Base-by-base conservation (phyloP, 129 eudicot species). In the Gnaphalium uliginosum region DNA sequence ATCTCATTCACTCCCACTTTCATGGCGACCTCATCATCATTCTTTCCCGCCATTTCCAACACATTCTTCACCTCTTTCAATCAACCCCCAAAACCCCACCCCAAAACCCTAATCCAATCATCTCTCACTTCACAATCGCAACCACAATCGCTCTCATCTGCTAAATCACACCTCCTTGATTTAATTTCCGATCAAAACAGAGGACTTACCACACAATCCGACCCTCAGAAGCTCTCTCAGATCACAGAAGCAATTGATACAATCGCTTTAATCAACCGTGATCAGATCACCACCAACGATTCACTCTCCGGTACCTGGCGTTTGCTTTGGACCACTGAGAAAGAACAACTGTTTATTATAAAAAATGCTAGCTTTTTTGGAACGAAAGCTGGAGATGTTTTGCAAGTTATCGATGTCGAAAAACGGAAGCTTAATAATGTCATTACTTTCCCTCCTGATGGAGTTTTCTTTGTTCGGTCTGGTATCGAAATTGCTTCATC, bases 341-440 rank as follows among this genome's bases (percentile, higher is more conserved):
- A 93, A 84, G 97, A 93, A 37, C 98, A 90, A 78, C 89, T 93
- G 46, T 90, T 85, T 41, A 90, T 93, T 17, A 81, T 88, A 0
- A 82, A 88, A 78, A 93, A 90, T 48, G 97, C 97, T 11, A 32
- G 75, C 8, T 69, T 87, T 24, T 93, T 90, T 17, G 96, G 97
- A 24, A 93, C 96, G 19, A 41, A 78, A 72, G 84, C 93, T 11
- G 98, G 98, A 30, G 98, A 93, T 58, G 97, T 93, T 19, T 79
- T 93, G 85, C 98, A 90, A 73, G 98, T 90, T 11, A 93, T 93
- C 9, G 98, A 93, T 73, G 98, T 93, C 6, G 93, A 88, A 66
- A 82, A 78, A 0, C 64, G 68, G 70, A 73, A 25, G 21, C 79
- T 93, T 54, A 93, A 88, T 71, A 93, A 93, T 43, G 98, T 93